Evolutionary conservation across 768 basidiomycete genomes (phyloP), one percentile per base, ranked within the genome.

Genomic region (Lactifluus piperatus): DNA sequence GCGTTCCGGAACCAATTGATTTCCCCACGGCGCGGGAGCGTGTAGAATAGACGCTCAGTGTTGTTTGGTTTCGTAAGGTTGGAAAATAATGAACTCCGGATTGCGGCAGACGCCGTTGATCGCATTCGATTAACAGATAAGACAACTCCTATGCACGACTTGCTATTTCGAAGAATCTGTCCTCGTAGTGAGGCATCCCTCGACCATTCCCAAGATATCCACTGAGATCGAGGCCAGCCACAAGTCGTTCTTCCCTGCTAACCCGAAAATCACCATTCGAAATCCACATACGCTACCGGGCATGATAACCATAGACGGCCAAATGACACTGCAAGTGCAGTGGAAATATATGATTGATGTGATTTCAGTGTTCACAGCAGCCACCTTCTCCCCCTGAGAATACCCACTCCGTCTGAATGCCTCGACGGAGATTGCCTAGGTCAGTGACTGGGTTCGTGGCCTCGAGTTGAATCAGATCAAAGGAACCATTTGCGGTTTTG

Each of bases 1-100:
- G 76, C 48, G 79, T 76, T 37, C 60, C 59, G 20, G 66, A 71
- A 57, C 70, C 74, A 26, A 67, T 77, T 9, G 59, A 68, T 5
- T 73, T 73, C 66, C 73, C 73, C 45, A 63, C 64, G 49, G 61
- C 63, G 30, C 57, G 53, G 51, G 64, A 64, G 36, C 57, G 62
- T 24, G 64, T 64, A 47, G 63, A 64, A 27, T 62, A 57, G 26
- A 46, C 43, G 26, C 24, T 24, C 18, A 8, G 13, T 32, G 39
- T 47, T 27, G 29, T 26, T 24, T 7, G 7, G 13, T 49, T 22
- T 24, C 45, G 29, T 16, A 39, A 18, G 2, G 37, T 26, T 16
- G 45, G 32, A 8, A 44, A 24, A 46, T 46, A 47, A 26, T 37
- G 11, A 46, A 27, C 26, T 37, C 34, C 26, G 36, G 22, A 52